Conservation (phyloP, 2,329 filamentous ascomycete species). For the Alternaria dauci region DNA sequence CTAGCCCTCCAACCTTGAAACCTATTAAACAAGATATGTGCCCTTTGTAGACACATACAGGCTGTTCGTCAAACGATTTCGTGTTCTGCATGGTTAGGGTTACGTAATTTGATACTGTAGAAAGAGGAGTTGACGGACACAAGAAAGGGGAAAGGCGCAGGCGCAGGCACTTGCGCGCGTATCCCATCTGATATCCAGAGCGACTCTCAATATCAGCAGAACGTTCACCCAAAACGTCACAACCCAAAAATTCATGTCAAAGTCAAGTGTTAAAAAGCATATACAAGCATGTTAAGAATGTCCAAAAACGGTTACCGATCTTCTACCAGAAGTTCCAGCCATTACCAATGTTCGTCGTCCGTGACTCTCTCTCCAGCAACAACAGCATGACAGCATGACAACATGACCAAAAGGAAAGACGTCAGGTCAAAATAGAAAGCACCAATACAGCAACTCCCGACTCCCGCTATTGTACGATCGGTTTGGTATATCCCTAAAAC, state of each 20-base stretch:
- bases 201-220: background rate
- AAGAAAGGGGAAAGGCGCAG: background rate
- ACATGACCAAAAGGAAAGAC: background rate
- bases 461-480: slow-evolving; percentile 38
- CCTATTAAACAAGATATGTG: too few relatives aligned
- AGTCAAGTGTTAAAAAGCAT: slow-evolving; percentile 1
- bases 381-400: slow-evolving; percentile 6
- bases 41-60: too few relatives aligned
- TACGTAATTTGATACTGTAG: background rate
- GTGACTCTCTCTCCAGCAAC: background rate
- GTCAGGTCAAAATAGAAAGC: background rate
- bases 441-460: slow-evolving; percentile 12
- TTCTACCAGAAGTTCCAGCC: slow-evolving; percentile 7
- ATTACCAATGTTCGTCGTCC: slow-evolving; percentile 18
- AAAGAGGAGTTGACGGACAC: background rate
- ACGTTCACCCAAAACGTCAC: background rate
- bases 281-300: slow-evolving; percentile 14
- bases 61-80: too few relatives aligned
- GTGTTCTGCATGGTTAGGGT: too few relatives aligned
- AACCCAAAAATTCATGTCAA: background rate
- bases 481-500: slow-evolving; percentile 38
- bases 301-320: slow-evolving; percentile 1
- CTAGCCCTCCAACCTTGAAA: too few relatives aligned
- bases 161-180: background rate
- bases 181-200: background rate